phyloP scores from a whole-genome alignment of 495 filamentous ascomycete genomes.

The Clavariopsis aquatica region DNA sequence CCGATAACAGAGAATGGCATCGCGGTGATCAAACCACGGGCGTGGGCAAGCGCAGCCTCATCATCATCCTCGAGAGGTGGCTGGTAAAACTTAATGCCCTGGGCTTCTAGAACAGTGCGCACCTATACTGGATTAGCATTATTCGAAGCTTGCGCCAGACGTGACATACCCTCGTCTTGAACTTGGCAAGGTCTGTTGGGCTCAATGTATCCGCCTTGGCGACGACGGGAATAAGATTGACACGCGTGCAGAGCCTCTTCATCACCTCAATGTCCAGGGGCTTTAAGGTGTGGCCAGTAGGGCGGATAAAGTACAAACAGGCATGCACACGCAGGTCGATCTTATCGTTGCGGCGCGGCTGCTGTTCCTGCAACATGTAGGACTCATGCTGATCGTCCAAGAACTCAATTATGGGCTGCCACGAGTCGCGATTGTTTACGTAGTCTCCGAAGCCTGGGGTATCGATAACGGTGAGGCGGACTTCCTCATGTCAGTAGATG shows the following conservation, averaged over 20 bases:
- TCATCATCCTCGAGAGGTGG: slow-evolving; percentile 97
- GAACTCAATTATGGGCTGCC: slow-evolving; percentile 99
- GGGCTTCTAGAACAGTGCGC: slow-evolving; percentile 90
- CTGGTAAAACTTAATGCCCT: slow-evolving; percentile 99
- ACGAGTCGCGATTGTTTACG: slow-evolving; percentile 99
- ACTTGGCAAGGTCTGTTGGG: slow-evolving; percentile 82
- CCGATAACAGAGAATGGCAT: slow-evolving; percentile 99
- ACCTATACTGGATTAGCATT: slow-evolving; percentile 60
- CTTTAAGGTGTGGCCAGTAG: slow-evolving; percentile 97
- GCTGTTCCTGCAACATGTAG: slow-evolving; percentile 99
- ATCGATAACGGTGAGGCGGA: slow-evolving; percentile 97
- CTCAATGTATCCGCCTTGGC: slow-evolving; percentile 98
- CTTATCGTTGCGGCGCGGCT: slow-evolving; percentile 95
- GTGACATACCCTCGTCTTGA: slow-evolving; percentile 80
- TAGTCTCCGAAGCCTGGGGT: slow-evolving; percentile 99
- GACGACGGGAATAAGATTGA: slow-evolving; percentile 97
- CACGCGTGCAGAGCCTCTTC: slow-evolving; percentile 95
- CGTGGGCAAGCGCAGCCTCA: slow-evolving; percentile 90
- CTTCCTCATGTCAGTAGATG: slow-evolving; percentile 52
- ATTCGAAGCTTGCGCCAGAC: not conserved
- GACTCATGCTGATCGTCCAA: slow-evolving; percentile 99
- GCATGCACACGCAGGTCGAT: slow-evolving; percentile 98
- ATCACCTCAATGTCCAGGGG: slow-evolving; percentile 99
- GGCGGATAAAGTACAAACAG: slow-evolving; percentile 98
- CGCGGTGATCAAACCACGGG: slow-evolving; percentile 86